Conservation (phyloP, 495 filamentous ascomycete genomes). For the Recurvomyces mirabilis region DNA sequence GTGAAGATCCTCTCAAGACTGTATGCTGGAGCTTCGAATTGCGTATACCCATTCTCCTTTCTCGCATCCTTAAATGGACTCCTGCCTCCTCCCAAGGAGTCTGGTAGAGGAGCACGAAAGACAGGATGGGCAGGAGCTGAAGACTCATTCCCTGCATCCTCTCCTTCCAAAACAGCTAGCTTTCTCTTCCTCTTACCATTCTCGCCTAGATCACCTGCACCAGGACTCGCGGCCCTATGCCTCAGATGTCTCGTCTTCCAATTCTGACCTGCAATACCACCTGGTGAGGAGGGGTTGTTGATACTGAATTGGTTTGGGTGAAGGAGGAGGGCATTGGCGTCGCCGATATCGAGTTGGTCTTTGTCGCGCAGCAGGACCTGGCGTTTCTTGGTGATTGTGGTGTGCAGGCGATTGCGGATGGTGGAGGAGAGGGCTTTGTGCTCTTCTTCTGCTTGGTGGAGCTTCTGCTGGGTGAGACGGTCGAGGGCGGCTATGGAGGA, state of each 20-base stretch:
- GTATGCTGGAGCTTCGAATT: slow-evolving; percentile 41
- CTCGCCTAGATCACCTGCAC: slow-evolving; percentile 55
- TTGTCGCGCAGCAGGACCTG: slow-evolving; percentile 73
- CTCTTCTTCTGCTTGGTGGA: slow-evolving; percentile 71
- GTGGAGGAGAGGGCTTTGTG: slow-evolving; percentile 64
- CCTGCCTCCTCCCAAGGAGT: slow-evolving; percentile 29
- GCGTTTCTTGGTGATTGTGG: slow-evolving; percentile 64
- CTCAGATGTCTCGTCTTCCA: slow-evolving; percentile 61
- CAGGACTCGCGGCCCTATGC: slow-evolving; percentile 54
- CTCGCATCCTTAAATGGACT: slow-evolving; percentile 46
- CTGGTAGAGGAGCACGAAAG: slow-evolving; percentile 8
- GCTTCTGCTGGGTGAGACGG: slow-evolving; percentile 42
- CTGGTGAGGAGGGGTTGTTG: slow-evolving; percentile 44
- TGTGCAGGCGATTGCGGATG: slow-evolving; percentile 72
- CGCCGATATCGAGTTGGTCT: slow-evolving; percentile 75
- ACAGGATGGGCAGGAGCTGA: slow-evolving; percentile 41
- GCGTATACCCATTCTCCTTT: slow-evolving; percentile 43
- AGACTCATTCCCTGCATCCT: slow-evolving; percentile 46
- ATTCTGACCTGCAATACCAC: slow-evolving; percentile 48
- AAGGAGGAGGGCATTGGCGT: slow-evolving; percentile 75
- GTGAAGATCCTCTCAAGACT: slow-evolving; percentile 86
- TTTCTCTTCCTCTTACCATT: slow-evolving; percentile 60
- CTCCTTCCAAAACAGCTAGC: slow-evolving; percentile 55
- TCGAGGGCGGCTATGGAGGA: slow-evolving; percentile 13
- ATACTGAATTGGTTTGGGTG: slow-evolving; percentile 90